Conservation (phyloP, 2,329 filamentous ascomycete species). For the Aplosporella prunicola region DNA sequence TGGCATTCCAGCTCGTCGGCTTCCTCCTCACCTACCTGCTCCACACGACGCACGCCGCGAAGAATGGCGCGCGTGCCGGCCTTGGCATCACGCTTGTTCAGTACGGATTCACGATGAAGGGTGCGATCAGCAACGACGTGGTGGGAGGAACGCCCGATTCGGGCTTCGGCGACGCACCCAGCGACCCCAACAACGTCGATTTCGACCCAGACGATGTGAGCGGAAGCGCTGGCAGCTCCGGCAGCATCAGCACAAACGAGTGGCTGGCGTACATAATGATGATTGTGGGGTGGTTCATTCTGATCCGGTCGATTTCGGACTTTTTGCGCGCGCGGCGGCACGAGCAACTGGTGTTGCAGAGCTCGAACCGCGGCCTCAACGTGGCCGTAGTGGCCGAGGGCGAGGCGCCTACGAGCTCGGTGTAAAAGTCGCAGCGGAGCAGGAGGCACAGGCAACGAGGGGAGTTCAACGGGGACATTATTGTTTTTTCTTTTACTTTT, state of each 20-base stretch:
- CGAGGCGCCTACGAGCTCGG: constrained; percentile 38
- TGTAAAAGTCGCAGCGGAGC: too few relatives aligned
- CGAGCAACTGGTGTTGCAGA: constrained; percentile 86
- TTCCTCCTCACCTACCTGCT: constrained; percentile 97
- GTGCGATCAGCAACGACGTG: constrained; percentile 33
- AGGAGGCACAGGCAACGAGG: too few relatives aligned
- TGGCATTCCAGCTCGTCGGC: constrained; percentile 93
- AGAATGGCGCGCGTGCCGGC: constrained; percentile 90
- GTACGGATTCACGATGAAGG: constrained; percentile 93
- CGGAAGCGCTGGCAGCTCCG: constrained; percentile 31
- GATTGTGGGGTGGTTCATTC: constrained; percentile 96
- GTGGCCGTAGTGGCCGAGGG: constrained; percentile 80
- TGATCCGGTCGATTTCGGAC: constrained; percentile 88
- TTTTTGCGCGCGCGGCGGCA: constrained; percentile 81
- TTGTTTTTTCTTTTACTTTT: too few relatives aligned
- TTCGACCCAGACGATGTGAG: constrained; percentile 68
- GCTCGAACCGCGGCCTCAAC: constrained; percentile 76
- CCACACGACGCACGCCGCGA: constrained; percentile 95
- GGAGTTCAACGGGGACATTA: too few relatives aligned
- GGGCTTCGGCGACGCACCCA: constrained; percentile 53
- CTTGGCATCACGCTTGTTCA: constrained; percentile 93
- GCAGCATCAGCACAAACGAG: constrained; percentile 62
- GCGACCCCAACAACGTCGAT: constrained; percentile 81
- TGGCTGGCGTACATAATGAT: constrained; percentile 90
- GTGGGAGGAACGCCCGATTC: constrained; percentile 41